Conservation (phyloP, 164 flowering plant genomes). For the Malania oleifera region DNA sequence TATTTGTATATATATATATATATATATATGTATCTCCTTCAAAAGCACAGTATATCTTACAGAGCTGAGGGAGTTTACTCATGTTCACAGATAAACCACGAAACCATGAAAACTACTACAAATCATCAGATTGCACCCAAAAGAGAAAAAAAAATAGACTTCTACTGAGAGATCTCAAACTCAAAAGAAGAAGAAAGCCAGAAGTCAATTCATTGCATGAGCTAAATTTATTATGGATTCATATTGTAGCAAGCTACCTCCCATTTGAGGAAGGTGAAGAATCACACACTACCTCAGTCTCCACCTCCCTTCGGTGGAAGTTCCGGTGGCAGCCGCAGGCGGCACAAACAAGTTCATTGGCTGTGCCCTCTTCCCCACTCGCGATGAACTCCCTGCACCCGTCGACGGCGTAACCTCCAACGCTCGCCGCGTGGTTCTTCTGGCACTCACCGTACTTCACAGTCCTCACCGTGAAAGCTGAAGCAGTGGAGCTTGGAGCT, state of each 20-base stretch:
- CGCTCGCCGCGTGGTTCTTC: conserved; percentile 73
- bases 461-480: conserved; percentile 28
- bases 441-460: conserved; percentile 78
- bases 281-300: conserved; percentile 37
- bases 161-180: background rate
- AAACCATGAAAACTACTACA: too few relatives aligned
- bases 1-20: too few relatives aligned
- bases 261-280: conserved; percentile 27
- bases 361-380: conserved; percentile 50
- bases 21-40: too few relatives aligned
- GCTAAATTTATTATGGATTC: background rate
- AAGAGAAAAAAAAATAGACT: too few relatives aligned
- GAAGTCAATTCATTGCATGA: background rate
- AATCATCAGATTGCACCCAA: too few relatives aligned
- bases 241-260: conserved; percentile 3
- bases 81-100: too few relatives aligned
- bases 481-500: conserved; percentile 24
- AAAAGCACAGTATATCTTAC: too few relatives aligned
- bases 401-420: conserved; percentile 77
- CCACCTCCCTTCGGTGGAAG: conserved; percentile 64
- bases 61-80: too few relatives aligned
- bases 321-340: conserved; percentile 84
- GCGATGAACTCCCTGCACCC: conserved; percentile 93
- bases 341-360: conserved; percentile 54
- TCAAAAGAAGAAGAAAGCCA: background rate